Conservation (phyloP, 768 basidiomycete genomes). For the Crepidotus variabilis region DNA sequence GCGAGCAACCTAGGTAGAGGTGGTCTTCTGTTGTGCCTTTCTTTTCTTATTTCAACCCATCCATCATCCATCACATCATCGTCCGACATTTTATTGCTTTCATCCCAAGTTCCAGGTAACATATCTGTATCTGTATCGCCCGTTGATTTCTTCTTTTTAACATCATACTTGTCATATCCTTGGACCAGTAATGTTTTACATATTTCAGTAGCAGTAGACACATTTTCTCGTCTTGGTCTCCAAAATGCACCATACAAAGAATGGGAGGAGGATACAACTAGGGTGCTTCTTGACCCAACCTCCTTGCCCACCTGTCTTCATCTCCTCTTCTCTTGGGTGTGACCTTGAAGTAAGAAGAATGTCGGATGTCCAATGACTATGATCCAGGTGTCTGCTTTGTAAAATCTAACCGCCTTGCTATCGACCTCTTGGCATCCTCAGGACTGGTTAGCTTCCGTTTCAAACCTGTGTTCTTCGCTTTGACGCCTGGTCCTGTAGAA, state of each 20-base stretch:
- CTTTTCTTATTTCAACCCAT: background rate
- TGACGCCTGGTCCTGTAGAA: slow-evolving; percentile 46
- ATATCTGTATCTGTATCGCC: background rate
- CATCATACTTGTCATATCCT: background rate
- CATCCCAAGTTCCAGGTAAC: background rate
- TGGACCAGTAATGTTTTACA: background rate
- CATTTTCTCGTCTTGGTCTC: background rate
- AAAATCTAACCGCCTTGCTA: slow-evolving; percentile 74
- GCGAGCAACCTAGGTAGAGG: slow-evolving; percentile 30
- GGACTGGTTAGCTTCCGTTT: slow-evolving; percentile 72
- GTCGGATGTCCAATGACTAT: slow-evolving; percentile 5
- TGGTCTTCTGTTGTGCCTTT: background rate
- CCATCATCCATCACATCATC: background rate
- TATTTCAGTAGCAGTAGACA: background rate
- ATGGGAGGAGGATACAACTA: background rate
- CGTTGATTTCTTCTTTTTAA: too few relatives aligned
- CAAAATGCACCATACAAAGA: background rate
- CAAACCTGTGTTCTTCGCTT: slow-evolving; percentile 51
- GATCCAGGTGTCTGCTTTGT: slow-evolving; percentile 43
- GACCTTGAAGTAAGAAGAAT: too few relatives aligned
- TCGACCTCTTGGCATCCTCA: slow-evolving; percentile 49
- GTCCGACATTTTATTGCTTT: background rate
- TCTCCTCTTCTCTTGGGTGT: background rate
- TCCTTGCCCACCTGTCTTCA: background rate
- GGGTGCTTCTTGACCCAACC: background rate